These are phyloP conservation scores for Heteromeles arbutifolia DNA, from an alignment of 306 rosid genomes.

Conservation along the genomic window DNA sequence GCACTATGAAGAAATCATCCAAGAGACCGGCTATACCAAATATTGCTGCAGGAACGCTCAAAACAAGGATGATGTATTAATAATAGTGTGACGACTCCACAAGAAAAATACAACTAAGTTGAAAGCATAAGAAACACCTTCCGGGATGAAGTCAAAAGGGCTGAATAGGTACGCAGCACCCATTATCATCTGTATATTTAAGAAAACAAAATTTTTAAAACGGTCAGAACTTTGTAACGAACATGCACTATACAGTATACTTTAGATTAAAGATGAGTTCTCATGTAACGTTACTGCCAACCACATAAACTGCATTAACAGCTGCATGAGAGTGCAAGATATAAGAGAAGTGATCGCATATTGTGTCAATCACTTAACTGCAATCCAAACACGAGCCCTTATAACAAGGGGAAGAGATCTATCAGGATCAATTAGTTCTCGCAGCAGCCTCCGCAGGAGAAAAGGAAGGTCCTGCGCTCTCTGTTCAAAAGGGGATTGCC, in stretches of 20 bases:
- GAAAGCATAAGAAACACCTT: conserved; percentile 50
- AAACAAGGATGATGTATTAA: background rate
- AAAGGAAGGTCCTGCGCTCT: conserved; percentile 77
- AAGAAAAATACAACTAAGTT: conserved; percentile 1
- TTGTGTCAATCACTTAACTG: conserved; percentile 44
- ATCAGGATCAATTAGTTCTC: conserved; percentile 59
- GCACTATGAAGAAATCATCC: conserved; percentile 64
- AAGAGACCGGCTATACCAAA: conserved; percentile 70
- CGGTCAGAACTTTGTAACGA: background rate
- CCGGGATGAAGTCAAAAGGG: conserved; percentile 90
- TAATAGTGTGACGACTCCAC: background rate
- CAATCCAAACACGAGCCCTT: conserved; percentile 59
- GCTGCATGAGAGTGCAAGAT: background rate
- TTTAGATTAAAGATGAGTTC: background rate
- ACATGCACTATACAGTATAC: background rate
- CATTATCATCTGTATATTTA: conserved; percentile 45
- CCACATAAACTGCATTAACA: background rate
- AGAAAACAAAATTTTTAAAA: background rate
- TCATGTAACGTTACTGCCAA: background rate
- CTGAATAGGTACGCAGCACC: conserved; percentile 59
- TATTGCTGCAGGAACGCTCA: conserved; percentile 43
- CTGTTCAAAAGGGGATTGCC: conserved; percentile 29
- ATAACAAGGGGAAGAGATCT: conserved; percentile 80
- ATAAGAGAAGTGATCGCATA: background rate
- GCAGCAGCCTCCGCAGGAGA: conserved; percentile 57